Percentiles rank a stretch among this genome's conserved stretches.
phyloP scores from a whole-genome alignment of 2,329 filamentous ascomycete species.

The Fusarium paranaense region DNA sequence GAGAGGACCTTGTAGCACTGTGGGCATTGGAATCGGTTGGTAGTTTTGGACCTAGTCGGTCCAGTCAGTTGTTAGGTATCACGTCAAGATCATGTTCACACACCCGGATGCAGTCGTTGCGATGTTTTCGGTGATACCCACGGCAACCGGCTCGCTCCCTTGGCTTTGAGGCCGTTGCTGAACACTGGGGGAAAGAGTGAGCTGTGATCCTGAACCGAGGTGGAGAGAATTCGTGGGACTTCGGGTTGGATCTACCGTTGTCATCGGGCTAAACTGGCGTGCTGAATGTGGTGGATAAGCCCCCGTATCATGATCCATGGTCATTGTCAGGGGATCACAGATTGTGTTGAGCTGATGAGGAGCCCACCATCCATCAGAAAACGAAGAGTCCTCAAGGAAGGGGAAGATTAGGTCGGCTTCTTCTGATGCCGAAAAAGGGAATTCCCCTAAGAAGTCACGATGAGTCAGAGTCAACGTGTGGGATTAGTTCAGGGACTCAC shows the following conservation, averaged over 20 bases:
- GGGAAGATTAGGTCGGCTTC: accelerated
- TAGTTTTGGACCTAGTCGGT: background rate
- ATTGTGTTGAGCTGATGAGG: background rate
- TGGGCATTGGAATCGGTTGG: background rate
- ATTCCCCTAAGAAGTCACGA: background rate
- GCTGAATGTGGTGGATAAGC: background rate
- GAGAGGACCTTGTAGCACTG: background rate
- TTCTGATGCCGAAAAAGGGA: accelerated
- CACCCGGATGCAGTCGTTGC: background rate
- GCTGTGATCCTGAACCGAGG: background rate
- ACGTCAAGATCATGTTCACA: accelerated
- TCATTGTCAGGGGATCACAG: background rate
- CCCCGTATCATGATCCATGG: too few relatives aligned
- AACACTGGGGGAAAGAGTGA: accelerated
- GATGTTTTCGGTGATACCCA: background rate
- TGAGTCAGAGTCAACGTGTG: background rate
- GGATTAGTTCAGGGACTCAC: background rate
- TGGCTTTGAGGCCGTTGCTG: background rate
- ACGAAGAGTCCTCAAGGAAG: background rate
- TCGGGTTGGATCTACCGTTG: background rate
- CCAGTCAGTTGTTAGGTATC: background rate
- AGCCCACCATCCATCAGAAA: background rate
- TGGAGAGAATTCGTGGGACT: background rate
- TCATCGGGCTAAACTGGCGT: background rate
- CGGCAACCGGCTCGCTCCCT: accelerated